phyloP scores from a whole-genome alignment of 208 protist genomes.

The Leishmania arabica region DNA sequence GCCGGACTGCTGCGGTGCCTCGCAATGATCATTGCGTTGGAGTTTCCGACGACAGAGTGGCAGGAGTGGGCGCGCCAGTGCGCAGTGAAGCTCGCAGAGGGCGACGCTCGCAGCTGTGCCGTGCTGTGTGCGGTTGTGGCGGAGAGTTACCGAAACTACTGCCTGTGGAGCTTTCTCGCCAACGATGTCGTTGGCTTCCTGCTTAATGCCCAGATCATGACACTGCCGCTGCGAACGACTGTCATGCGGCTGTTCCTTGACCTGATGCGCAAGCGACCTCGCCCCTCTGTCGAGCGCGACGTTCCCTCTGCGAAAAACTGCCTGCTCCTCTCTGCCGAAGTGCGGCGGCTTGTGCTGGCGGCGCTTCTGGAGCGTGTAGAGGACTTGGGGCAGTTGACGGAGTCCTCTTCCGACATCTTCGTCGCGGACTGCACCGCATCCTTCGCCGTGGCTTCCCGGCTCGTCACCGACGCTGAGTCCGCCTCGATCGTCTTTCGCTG shows the following conservation, averaged over 20 bases:
- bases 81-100: slow-evolving; percentile 9
- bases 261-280: slow-evolving; percentile 43
- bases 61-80: slow-evolving; percentile 32
- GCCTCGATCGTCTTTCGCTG: slow-evolving; percentile 34
- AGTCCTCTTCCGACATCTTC: not conserved
- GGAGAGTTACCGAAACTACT: slow-evolving; percentile 31
- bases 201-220: slow-evolving; percentile 8
- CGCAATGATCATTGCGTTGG: slow-evolving; percentile 38
- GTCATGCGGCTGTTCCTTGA: slow-evolving; percentile 27
- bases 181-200: slow-evolving; percentile 27
- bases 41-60: slow-evolving; percentile 48
- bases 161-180: slow-evolving; percentile 46
- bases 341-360: slow-evolving; percentile 29
- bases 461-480: slow-evolving; percentile 36
- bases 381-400: not conserved
- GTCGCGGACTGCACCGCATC: slow-evolving; percentile 23
- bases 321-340: slow-evolving; percentile 40
- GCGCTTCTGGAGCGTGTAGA: slow-evolving; percentile 19
- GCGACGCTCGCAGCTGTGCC: not conserved
- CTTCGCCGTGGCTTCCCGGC: slow-evolving; percentile 35
- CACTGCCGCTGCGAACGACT: slow-evolving; percentile 18
- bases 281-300: slow-evolving; percentile 32
- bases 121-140: slow-evolving; percentile 15
- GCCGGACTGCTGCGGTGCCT: slow-evolving; percentile 33
- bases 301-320: slow-evolving; percentile 32